Evolutionary conservation across 2,329 filamentous ascomycete genomes (phyloP), one percentile per base, ranked within the genome.

Genomic region (Pyrenophora teres): DNA sequence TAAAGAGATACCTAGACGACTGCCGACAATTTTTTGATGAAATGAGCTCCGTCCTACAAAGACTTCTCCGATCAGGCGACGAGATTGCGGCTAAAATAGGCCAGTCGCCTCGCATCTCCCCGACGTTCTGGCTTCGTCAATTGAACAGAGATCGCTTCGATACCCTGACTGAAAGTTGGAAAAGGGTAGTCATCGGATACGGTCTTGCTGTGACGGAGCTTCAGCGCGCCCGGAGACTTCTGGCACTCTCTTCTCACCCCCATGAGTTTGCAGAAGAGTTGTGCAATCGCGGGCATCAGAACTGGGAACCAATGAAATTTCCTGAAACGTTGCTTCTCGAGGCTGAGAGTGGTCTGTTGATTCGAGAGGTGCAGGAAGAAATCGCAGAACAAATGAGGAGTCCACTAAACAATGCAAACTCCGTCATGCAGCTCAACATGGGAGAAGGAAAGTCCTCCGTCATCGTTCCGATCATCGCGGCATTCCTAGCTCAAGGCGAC

Each of bases 301-400:
- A 80, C 7, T 89, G 85, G 83, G 59, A 78, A 4, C 78, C 81
- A 0, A 10, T 64, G 0, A 52, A 80, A 0, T 70, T 76, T 32
- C 84, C 86, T 0, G 86, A 89, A 18, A 84, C 77, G 54, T 71
- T 90, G 0, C 70, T 90, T 0, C 52, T 90, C 0, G 87, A 90
- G 64, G 73, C 86, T 0, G 86, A 90, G 43, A 83, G 78, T 31
- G 78, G 80, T 2, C 74, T 90, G 2, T 62, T 84, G 8, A 84
- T 90, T 8, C 80, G 88, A 0, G 64, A 76, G 0, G 78, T 83
- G 0, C 86, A 90, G 59, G 75, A 79, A 3, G 64, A 80, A 2
- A 83, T 90, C 42, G 82, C 86, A 0, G 35, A 48, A 0, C 63
- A 78, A 16, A 89, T 90, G 81, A 80, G 77, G 3, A 39, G 59